Evolutionary conservation across 306 rosid genomes (phyloP).

Genomic region (Pyrus pyrifolia): DNA sequence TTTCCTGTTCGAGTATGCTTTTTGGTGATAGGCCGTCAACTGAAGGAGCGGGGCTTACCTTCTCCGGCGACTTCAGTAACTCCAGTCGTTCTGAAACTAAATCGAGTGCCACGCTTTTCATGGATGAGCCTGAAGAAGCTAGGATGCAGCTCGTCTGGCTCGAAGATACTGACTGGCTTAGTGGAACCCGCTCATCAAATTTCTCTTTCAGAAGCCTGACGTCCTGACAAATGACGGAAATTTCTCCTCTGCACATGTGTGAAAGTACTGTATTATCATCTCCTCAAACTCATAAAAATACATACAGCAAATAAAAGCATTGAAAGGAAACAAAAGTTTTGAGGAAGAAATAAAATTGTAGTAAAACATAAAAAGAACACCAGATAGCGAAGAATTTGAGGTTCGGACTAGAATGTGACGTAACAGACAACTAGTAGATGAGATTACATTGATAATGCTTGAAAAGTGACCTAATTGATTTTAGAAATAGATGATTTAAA

Average conservation of each 20-base stretch:
- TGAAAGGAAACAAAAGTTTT: background rate
- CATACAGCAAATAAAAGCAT: background rate
- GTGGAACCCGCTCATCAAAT: conserved; percentile 76
- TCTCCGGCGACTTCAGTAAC: conserved; percentile 19
- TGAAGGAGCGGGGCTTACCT: conserved; percentile 21
- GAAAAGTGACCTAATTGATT: background rate
- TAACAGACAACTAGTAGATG: background rate
- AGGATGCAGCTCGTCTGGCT: conserved; percentile 79
- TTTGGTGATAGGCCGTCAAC: conserved; percentile 4
- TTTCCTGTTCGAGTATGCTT: background rate
- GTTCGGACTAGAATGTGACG: background rate
- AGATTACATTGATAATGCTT: background rate
- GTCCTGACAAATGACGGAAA: conserved; percentile 75
- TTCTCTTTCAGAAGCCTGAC: conserved; percentile 66
- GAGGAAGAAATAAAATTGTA: too few species aligned
- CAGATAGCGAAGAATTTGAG: too few species aligned
- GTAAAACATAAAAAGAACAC: too few species aligned
- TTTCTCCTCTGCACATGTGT: conserved; percentile 67
- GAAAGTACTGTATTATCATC: background rate
- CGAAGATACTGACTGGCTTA: conserved; percentile 77
- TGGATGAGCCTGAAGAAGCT: conserved; percentile 47
- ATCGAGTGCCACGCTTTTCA: conserved; percentile 19
- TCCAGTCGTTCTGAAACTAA: conserved; percentile 27
- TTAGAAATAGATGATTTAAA: background rate
- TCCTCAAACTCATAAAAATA: background rate